A percentile compares a stretch with the other conserved stretches of the same genome.
Conservation (phyloP, 352 stramenopile species). For the Pythium brassicae region DNA sequence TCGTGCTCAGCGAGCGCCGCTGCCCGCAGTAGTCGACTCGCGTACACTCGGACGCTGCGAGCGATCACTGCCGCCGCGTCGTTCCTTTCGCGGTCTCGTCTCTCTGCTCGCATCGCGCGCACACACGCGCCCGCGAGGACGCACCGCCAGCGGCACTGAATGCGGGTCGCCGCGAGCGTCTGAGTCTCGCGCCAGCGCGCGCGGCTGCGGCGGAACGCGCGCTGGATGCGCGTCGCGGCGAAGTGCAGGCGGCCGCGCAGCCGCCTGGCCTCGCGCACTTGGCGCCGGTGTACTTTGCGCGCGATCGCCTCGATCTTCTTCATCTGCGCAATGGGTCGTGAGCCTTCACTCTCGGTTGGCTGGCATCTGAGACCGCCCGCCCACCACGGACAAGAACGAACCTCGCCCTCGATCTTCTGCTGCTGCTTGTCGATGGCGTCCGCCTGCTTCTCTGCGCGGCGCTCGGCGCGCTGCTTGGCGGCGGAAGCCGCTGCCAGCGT, state of each 20-base stretch:
- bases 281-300: conserved; percentile 54
- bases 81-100: conserved; percentile 15
- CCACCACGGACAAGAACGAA: conserved; percentile 17
- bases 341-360: no score
- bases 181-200: conserved; percentile 12
- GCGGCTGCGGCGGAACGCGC: conserved; percentile 27
- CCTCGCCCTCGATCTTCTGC: conserved; percentile 73
- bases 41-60: conserved; percentile 25
- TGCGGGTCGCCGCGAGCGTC: conserved; percentile 24
- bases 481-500: conserved; percentile 65
- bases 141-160: conserved; percentile 45
- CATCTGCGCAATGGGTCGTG: conserved; percentile 64
- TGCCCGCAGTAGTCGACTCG: conserved; percentile 20
- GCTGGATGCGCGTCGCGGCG: conserved; percentile 48
- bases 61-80: conserved; percentile 37
- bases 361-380: no score
- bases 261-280: conserved; percentile 62
- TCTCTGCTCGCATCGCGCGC: conserved; percentile 13
- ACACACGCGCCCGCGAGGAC: conserved; percentile 18
- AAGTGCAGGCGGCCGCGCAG: conserved; percentile 48
- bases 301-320: conserved; percentile 74
- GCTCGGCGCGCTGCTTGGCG: conserved; percentile 58
- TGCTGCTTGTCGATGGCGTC: conserved; percentile 76
- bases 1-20: conserved; percentile 23
- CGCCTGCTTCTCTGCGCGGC: conserved; percentile 56